Base-by-base conservation (phyloP, 1,284 basidiomycete genomes). In the Ganoderma boninense region DNA sequence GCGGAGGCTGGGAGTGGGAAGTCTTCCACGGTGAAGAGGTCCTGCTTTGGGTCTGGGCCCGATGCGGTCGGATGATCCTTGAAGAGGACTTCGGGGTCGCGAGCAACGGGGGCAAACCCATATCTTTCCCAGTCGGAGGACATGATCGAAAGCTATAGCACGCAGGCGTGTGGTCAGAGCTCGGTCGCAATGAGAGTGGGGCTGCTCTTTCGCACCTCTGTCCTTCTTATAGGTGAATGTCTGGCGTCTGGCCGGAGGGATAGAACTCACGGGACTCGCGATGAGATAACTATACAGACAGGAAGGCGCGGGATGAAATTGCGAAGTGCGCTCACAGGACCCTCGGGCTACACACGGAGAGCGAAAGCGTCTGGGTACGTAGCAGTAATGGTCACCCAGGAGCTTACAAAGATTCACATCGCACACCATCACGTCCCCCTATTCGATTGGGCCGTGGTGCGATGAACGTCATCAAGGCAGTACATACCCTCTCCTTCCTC, bases 11-110 rank as follows among this genome's bases (percentile, higher is more conserved):
- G 86, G 60, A 87, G 72, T 7, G 84, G 81, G 66, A 88, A 84
- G 71, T 87, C 84, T 2, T 76, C 73, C 44, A 81, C 81, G 18
- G 76, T 80, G 77, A 85, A 85, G 1, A 72, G 71, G 70, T 86
- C 85, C 69, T 87, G 85, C 73, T 85, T 84, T n/a, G 87, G 85
- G 62, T 80, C 80, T 63, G 80, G 79, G 0, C 84, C 84, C 64
- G 79, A 81, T 10, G 85, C 86, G 7, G 86, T 87, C 16, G 86
- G 84, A 66, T 87, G 85, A 61, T 82, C 81, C 63, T 82, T 81
- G 77, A 88, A 86, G 16, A 88, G 80, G 7, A 86, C 79, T 23
- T 86, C 84, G 18, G 86, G 86, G 71, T 88, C 85, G 56, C 86
- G 80, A 5, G 84, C 80, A 35, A 87, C 86, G 42, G 87, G 82